These are phyloP conservation scores for Pyrus pyrifolia DNA, from an alignment of 306 rosid genomes.

Conservation along the genomic window DNA sequence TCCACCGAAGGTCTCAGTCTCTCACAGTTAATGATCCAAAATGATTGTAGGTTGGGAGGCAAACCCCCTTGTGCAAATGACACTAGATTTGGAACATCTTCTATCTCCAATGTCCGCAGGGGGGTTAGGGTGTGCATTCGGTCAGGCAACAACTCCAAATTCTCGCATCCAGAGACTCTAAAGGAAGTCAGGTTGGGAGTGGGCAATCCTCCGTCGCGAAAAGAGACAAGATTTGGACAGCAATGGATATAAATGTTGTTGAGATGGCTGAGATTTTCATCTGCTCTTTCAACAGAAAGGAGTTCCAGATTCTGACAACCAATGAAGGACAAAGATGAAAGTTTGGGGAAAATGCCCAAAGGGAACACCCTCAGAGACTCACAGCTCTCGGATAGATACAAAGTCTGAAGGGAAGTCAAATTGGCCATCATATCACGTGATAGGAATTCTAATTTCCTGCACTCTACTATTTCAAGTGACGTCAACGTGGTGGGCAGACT, in stretches of 20 bases:
- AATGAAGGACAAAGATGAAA: background rate
- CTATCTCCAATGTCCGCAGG: background rate
- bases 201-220: background rate
- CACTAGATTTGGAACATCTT: background rate
- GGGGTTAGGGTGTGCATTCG: background rate
- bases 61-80: background rate
- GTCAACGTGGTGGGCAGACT: background rate
- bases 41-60: background rate
- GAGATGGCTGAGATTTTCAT: background rate
- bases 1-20: background rate
- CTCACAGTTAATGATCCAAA: background rate
- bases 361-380: background rate
- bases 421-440: background rate
- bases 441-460: background rate
- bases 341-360: background rate
- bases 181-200: background rate
- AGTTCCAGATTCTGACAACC: background rate
- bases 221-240: background rate
- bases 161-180: background rate
- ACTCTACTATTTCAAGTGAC: accelerated
- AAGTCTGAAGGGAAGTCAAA: background rate
- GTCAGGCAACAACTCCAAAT: background rate
- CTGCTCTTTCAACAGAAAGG: background rate
- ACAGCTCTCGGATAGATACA: accelerated
- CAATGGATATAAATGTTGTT: accelerated